Conservation (phyloP, 176 grass and related monocot species). For the Dendrocalamus sinicus region DNA sequence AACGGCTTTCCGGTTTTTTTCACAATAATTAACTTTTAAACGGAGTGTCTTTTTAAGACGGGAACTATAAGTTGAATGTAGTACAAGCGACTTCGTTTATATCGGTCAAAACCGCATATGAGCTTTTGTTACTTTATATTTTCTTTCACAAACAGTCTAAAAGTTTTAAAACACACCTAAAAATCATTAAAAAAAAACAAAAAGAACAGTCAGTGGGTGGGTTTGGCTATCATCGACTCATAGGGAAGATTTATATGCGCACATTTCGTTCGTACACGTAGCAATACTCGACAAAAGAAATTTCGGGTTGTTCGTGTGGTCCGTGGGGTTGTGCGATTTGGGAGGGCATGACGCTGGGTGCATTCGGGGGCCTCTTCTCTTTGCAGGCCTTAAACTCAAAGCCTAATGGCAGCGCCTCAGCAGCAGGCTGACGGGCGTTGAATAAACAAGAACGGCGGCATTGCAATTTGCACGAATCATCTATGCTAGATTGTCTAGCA, state of each 20-base stretch:
- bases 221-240: neutral
- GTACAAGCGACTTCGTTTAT: no score
- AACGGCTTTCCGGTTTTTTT: no score
- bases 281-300: neutral
- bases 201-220: no score
- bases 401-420: neutral
- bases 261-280: neutral
- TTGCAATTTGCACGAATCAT: neutral
- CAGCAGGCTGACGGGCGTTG: neutral
- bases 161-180: no score
- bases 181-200: no score
- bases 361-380: neutral
- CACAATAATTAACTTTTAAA: no score
- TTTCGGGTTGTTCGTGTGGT: constrained; percentile 23
- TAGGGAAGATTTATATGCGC: neutral
- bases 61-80: no score
- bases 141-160: accelerated
- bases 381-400: neutral
- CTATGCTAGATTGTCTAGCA: neutral
- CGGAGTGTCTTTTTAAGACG: no score
- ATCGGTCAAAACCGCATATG: no score
- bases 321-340: neutral
- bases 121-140: no score
- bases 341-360: constrained; percentile 9
- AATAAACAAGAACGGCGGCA: neutral